A percentile compares a stretch with the other conserved stretches of the same genome.
Evolutionary conservation across 179 eudicot species (phyloP).

Genomic region (Carnegiea gigantea): DNA sequence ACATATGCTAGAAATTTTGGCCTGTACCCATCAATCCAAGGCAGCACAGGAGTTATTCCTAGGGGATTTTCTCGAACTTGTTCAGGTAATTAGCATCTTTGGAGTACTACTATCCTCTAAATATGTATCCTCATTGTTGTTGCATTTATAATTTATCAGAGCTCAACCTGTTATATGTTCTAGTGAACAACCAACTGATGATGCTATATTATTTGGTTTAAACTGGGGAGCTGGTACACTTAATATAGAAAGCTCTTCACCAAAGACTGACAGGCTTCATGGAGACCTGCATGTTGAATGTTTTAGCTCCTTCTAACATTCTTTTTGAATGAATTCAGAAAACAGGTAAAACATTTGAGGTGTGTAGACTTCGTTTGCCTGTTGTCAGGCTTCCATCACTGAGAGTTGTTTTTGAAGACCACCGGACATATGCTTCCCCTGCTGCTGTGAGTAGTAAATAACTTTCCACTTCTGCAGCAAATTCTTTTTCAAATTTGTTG

Average conservation of each 20-base stretch:
- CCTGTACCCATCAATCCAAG: conserved; percentile 90
- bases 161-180: not conserved
- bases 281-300: not conserved
- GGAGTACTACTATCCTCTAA: conserved; percentile 2
- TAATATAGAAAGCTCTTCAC: conserved; percentile 1
- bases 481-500: conserved; percentile 10
- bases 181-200: not conserved
- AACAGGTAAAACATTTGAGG: conserved; percentile 87
- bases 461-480: not conserved
- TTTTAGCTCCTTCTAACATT: conserved; percentile 10
- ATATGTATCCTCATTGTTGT: not conserved
- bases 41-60: conserved; percentile 85
- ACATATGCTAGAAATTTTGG: conserved; percentile 80
- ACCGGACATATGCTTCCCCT: conserved; percentile 88
- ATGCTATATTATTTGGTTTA: not conserved
- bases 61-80: conserved; percentile 73
- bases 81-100: conserved; percentile 54
- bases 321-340: conserved; percentile 46
- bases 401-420: conserved; percentile 88
- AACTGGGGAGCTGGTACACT: not conserved
- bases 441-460: conserved; percentile 68
- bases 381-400: conserved; percentile 68
- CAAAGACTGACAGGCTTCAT: not conserved
- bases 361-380: conserved; percentile 79
- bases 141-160: conserved; percentile 14